A percentile compares a stretch with the other conserved stretches of the same genome.
phyloP scores from a whole-genome alignment of 257 asterid genomes.

The Gentiana macrophylla region DNA sequence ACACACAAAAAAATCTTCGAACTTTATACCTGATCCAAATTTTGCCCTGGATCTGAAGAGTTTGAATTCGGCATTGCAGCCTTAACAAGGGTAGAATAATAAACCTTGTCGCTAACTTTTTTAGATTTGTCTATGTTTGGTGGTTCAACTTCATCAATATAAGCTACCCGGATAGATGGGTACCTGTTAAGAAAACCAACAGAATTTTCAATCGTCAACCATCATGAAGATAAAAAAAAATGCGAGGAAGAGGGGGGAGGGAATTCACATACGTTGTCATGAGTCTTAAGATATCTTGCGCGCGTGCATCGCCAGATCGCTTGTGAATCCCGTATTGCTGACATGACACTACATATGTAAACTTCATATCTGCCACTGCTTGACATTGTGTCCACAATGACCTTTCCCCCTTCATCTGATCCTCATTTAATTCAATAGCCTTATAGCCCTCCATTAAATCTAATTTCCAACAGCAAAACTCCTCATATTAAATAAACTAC shows the following conservation, averaged over 20 bases:
- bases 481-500: conserved; percentile 1
- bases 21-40: conserved; percentile 76
- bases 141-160: conserved; percentile 97
- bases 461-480: conserved; percentile 20
- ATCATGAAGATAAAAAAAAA: conserved; percentile 8
- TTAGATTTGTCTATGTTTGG: conserved; percentile 72
- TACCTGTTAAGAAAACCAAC: conserved; percentile 36
- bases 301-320: conserved; percentile 86
- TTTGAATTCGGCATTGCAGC: conserved; percentile 87
- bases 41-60: conserved; percentile 85
- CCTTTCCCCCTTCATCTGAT: conserved; percentile 94
- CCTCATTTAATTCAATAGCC: conserved; percentile 94
- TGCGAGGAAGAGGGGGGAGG: conserved; percentile 8
- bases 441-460: conserved; percentile 96
- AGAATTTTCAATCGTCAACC: not conserved
- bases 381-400: conserved; percentile 94
- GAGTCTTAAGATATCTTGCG: conserved; percentile 85
- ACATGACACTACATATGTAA: conserved; percentile 92
- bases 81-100: conserved; percentile 87
- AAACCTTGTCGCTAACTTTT: conserved; percentile 76
- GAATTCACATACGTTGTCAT: conserved; percentile 64
- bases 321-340: conserved; percentile 87
- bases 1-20: too few relatives aligned
- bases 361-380: conserved; percentile 99
- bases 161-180: conserved; percentile 97